phyloP scores from a whole-genome alignment of 805 yeast genomes.

The Teunomyces kruisii region DNA sequence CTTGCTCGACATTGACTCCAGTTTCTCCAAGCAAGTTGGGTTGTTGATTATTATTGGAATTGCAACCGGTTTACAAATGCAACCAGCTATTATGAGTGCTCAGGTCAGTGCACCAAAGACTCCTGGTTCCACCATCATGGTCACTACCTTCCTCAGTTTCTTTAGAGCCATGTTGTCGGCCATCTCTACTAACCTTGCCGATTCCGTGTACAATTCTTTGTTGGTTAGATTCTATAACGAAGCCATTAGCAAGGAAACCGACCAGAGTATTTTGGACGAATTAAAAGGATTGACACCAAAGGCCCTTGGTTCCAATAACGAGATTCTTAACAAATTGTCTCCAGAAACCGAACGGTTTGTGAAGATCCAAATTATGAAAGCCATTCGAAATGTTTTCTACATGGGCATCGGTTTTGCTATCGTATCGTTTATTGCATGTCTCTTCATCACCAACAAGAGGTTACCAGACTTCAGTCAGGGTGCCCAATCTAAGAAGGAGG shows the following conservation, averaged over 20 bases:
- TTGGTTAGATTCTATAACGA: slow-evolving; percentile 13
- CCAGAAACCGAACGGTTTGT: slow-evolving; percentile 24
- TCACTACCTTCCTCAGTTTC: slow-evolving; percentile 47
- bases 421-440: slow-evolving; percentile 25
- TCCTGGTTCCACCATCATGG: slow-evolving; percentile 50
- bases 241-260: slow-evolving; percentile 7
- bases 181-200: slow-evolving; percentile 42
- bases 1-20: slow-evolving; percentile 40
- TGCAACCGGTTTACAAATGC: slow-evolving; percentile 48
- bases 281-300: slow-evolving; percentile 15
- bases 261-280: slow-evolving; percentile 18
- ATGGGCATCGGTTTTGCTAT: slow-evolving; percentile 38
- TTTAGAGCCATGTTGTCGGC: slow-evolving; percentile 48
- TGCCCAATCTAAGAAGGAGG: background rate
- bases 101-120: slow-evolving; percentile 53
- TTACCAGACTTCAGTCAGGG: slow-evolving; percentile 27
- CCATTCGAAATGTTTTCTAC: slow-evolving; percentile 42
- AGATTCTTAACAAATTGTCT: slow-evolving; percentile 15
- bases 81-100: slow-evolving; percentile 43
- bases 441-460: slow-evolving; percentile 41
- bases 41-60: slow-evolving; percentile 48
- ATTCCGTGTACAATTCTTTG: slow-evolving; percentile 35
- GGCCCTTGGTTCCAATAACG: slow-evolving; percentile 15
- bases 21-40: slow-evolving; percentile 40
- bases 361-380: slow-evolving; percentile 32